Base-by-base conservation (phyloP, 2,329 filamentous ascomycete genomes). In the Chrysoporthe cubensis region DNA sequence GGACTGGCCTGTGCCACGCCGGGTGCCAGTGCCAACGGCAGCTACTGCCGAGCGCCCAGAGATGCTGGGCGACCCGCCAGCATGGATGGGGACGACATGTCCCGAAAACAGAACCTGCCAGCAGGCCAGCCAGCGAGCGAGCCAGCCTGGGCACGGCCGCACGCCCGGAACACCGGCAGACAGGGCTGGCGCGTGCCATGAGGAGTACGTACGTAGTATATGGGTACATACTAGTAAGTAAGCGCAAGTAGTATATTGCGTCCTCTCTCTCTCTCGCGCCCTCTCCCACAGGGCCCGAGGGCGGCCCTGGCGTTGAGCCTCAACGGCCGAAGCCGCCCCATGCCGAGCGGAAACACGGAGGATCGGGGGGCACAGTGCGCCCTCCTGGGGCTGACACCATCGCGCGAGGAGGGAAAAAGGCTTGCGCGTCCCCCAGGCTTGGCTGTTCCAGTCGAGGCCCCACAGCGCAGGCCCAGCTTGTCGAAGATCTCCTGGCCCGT, bases 401-500 rank as follows among this genome's bases (percentile, higher is more conserved):
- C 57, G 57, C 16, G 42, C 43, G 16, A 62, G 58, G 26, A 37
- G 59, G 21, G 48, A 3, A 3, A 26, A 21, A 50, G 37, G 60
- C 44, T 62, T 62, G 60, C 60, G 60, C 60, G 60, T 62, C 60
- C 60, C 37, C 62, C 62, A 44, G 50, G 62, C 62, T 57, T 44
- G 62, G 62, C 48, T 64, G 62, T 54, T 44, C 50, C 62, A 57
- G 52, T 18, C 7, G 3, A 3, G 46, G 34, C n/a, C 48, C 62
- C 62, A 43, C 34, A n/a, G 18, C 21, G 13, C 21, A 14, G 40
- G 40, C 34, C 42, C 37, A 11, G 26, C 37, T 42, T 18, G 5
- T 52, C 32, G 32, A 26, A 11, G 32, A 40, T n/a, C 11, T 26
- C 3, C 26, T 54, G 50, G 40, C 11, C 62, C 62, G 48, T 64